Evolutionary conservation across 2,329 filamentous ascomycete species (phyloP).

Genomic region (Zopfia rhizophila): DNA sequence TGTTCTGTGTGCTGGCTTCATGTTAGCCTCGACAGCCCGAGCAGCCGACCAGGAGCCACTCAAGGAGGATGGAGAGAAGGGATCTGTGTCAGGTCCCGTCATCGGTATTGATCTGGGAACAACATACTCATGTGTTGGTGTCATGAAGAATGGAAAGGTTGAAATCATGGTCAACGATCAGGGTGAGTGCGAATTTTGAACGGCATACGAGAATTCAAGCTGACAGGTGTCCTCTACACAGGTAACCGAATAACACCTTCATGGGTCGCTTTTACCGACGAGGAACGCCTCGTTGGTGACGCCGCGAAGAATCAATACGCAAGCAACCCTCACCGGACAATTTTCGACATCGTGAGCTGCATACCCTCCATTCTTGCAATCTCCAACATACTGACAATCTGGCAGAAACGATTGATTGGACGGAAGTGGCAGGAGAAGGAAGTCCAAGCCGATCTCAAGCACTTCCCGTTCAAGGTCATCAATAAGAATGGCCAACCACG

Average conservation of each 20-base stretch:
- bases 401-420: slow-evolving; percentile 62
- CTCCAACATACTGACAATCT: slow-evolving; percentile 39
- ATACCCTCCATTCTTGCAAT: neutral
- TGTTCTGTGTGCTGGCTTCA: slow-evolving; percentile 84
- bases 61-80: slow-evolving; percentile 73
- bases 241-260: slow-evolving; percentile 65
- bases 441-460: slow-evolving; percentile 93
- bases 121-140: slow-evolving; percentile 50
- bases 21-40: slow-evolving; percentile 79
- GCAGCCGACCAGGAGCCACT: slow-evolving; percentile 75
- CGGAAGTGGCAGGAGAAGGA: slow-evolving; percentile 68
- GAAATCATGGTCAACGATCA: slow-evolving; percentile 58
- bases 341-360: slow-evolving; percentile 57
- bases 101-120: slow-evolving; percentile 52
- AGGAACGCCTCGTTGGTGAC: slow-evolving; percentile 96
- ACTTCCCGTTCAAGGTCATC: slow-evolving; percentile 96
- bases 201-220: slow-evolving; percentile 7
- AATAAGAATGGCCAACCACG: slow-evolving; percentile 90
- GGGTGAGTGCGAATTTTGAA: slow-evolving; percentile 36
- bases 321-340: slow-evolving; percentile 60
- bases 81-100: slow-evolving; percentile 45
- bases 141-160: slow-evolving; percentile 56
- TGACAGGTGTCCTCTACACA: slow-evolving; percentile 36
- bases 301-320: slow-evolving; percentile 66
- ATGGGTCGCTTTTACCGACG: slow-evolving; percentile 96